These are phyloP conservation scores for Hericium alpestre DNA, from an alignment of 768 basidiomycete species.

Conservation along the genomic window DNA sequence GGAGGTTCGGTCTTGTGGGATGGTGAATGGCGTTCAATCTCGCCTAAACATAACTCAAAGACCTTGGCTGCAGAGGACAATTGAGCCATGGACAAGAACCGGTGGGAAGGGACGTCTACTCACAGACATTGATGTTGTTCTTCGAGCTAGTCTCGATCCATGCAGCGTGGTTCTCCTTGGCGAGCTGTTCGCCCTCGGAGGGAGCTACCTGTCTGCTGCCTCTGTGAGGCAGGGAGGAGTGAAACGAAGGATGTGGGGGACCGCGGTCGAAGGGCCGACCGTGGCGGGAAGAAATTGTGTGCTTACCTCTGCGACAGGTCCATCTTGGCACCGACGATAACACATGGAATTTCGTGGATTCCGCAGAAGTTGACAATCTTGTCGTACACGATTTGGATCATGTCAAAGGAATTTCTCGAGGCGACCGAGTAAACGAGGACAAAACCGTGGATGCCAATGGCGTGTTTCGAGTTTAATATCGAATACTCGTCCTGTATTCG, in stretches of 20 bases:
- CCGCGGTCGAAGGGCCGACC: background rate
- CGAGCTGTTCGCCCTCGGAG: constrained; percentile 67
- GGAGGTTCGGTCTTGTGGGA: constrained; percentile 35
- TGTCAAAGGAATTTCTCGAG: constrained; percentile 83
- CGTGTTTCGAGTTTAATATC: constrained; percentile 86
- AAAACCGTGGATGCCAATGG: constrained; percentile 95
- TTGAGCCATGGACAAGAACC: background rate
- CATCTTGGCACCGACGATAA: constrained; percentile 87
- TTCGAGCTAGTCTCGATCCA: constrained; percentile 88
- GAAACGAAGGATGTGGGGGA: background rate
- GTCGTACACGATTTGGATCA: constrained; percentile 88
- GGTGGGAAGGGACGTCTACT: constrained; percentile 19
- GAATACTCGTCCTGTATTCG: constrained; percentile 80
- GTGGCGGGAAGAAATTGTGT: background rate
- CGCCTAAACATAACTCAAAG: constrained; percentile 73
- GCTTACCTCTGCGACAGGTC: constrained; percentile 71
- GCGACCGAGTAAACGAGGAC: constrained; percentile 94
- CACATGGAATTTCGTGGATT: constrained; percentile 76
- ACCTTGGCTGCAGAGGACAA: constrained; percentile 47
- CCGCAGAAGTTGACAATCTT: constrained; percentile 88
- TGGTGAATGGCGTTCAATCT: constrained; percentile 70
- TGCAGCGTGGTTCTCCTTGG: constrained; percentile 58
- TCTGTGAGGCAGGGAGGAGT: constrained; percentile 4
- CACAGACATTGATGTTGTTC: constrained; percentile 78
- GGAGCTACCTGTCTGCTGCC: constrained; percentile 61